phyloP scores from a whole-genome alignment of 106 monocot genomes.

The Platanthera guangdongensis region DNA sequence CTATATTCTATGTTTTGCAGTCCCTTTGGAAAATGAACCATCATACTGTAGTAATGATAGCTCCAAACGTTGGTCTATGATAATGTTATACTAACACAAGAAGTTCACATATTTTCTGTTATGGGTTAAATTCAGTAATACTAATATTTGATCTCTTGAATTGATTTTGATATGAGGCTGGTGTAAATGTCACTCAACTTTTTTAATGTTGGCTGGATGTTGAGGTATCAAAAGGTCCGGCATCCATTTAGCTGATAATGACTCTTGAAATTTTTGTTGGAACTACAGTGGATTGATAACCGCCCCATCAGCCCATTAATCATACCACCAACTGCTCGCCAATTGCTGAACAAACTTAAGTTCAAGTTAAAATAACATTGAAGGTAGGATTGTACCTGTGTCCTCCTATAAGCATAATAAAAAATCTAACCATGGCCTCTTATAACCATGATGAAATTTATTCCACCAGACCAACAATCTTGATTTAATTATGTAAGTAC shows the following conservation, averaged over 20 bases:
- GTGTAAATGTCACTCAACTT: not conserved
- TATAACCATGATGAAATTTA: not conserved
- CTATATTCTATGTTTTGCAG: constrained; percentile 23
- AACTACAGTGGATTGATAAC: not conserved
- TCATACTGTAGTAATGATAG: constrained; percentile 9
- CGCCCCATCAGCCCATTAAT: not conserved
- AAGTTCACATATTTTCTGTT: not conserved
- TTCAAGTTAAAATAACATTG: not conserved
- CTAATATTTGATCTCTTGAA: not conserved
- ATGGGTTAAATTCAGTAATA: not conserved
- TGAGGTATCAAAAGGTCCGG: not conserved
- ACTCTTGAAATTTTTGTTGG: not conserved
- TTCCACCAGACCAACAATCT: not conserved
- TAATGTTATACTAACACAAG: not conserved
- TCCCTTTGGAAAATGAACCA: constrained; percentile 76
- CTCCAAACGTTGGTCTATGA: not conserved
- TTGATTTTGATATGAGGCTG: not conserved
- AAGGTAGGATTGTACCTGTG: not conserved
- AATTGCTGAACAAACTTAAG: not conserved
- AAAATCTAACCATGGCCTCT: not conserved
- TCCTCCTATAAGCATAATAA: not conserved
- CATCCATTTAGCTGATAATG: not conserved
- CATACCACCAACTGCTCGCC: not conserved
- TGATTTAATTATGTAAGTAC: not conserved
- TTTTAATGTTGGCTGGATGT: not conserved